phyloP scores from a whole-genome alignment of 129 eudicot species.

The Lactuca sativa region DNA sequence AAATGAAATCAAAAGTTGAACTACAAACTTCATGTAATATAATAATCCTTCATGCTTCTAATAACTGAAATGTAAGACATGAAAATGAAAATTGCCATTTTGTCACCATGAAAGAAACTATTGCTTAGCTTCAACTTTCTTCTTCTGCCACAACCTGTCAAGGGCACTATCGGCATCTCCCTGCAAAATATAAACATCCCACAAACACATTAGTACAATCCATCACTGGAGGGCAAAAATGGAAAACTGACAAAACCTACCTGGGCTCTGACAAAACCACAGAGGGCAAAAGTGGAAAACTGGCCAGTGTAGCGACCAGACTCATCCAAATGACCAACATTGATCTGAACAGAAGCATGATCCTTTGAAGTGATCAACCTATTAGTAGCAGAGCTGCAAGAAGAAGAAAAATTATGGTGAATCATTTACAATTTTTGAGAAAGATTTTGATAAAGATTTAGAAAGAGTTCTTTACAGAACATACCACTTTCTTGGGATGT shows the following conservation, averaged over 20 bases:
- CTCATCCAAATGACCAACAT: conserved; percentile 62
- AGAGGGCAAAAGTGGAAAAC: conserved; percentile 62
- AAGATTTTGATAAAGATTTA: not conserved
- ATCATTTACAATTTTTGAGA: not conserved
- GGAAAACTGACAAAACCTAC: not conserved
- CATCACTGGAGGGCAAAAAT: not conserved
- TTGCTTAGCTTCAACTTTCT: conserved; percentile 53
- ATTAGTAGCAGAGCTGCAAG: conserved; percentile 68
- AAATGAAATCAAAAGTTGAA: not conserved
- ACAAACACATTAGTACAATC: not conserved
- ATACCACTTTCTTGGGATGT: conserved; percentile 81
- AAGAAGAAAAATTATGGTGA: not conserved
- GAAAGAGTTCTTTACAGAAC: not conserved
- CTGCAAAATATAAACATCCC: conserved; percentile 7
- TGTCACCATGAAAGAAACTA: not conserved
- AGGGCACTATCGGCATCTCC: conserved; percentile 89
- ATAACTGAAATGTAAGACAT: conserved; percentile 5
- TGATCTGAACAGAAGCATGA: conserved; percentile 69
- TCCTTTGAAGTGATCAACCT: conserved; percentile 73
- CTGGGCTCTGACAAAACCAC: conserved; percentile 66
- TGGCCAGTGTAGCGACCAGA: conserved; percentile 48
- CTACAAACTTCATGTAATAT: conserved; percentile 12
- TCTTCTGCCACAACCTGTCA: conserved; percentile 80
- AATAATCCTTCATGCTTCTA: not conserved
- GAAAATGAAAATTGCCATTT: conserved; percentile 15